Conservation (phyloP, 2,329 filamentous ascomycete species). For the Penicillium sp. region DNA sequence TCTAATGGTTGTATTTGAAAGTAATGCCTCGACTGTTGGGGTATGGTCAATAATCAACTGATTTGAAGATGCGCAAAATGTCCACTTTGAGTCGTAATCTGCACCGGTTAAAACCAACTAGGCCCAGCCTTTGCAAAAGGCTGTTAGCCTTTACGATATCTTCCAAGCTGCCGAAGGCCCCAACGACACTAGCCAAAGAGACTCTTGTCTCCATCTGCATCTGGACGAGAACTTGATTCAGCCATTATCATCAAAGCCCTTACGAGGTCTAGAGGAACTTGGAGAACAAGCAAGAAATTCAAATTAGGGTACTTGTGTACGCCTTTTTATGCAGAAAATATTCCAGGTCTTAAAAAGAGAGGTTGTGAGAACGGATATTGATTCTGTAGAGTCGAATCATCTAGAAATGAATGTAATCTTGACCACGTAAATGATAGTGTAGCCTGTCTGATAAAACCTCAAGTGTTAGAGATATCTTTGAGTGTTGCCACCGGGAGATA, state of each 20-base stretch:
- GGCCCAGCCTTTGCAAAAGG: neutral
- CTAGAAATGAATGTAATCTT: rapidly evolving
- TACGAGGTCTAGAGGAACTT: neutral
- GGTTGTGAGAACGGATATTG: neutral
- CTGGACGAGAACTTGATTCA: neutral
- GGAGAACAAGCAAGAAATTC: neutral
- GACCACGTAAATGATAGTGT: no score
- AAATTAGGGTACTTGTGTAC: neutral
- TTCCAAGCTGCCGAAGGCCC: neutral
- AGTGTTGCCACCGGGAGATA: neutral
- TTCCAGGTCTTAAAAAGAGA: neutral
- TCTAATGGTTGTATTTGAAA: constrained; percentile 17
- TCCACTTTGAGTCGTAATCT: neutral
- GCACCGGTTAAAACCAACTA: neutral
- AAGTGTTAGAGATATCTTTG: neutral
- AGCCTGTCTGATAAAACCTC: neutral
- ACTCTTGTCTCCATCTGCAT: no score
- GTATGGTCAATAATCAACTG: constrained; percentile 3
- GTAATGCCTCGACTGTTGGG: constrained; percentile 3
- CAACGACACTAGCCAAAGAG: no score
- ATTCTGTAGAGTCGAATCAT: neutral
- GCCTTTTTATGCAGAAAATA: neutral
- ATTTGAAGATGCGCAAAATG: neutral
- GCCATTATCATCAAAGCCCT: neutral
- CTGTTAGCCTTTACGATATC: no score